Percentiles rank a stretch among this genome's conserved stretches.
Conservation (phyloP, 139 green algal species). For the Chloropicon primus region DNA sequence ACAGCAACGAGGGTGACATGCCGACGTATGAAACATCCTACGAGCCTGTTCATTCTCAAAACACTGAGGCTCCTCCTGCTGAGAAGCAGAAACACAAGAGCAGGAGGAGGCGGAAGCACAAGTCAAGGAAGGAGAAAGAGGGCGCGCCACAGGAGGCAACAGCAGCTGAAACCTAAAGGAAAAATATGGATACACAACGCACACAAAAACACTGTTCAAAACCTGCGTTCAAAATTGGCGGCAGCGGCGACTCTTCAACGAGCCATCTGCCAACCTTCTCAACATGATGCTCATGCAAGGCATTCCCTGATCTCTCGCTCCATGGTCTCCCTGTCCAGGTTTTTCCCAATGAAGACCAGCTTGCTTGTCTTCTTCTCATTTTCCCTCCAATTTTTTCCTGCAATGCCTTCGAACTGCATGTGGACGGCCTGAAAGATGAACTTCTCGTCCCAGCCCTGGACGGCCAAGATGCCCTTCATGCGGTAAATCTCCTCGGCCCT, state of each 20-base stretch:
- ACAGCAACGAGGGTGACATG: neutral
- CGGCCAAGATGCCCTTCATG: conserved; percentile 87
- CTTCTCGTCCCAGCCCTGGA: conserved; percentile 45
- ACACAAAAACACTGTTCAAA: no score
- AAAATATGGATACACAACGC: no score
- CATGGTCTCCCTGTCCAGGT: neutral
- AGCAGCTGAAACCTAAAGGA: no score
- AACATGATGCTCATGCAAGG: neutral
- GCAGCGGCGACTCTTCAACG: no score
- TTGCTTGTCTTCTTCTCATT: conserved; percentile 46
- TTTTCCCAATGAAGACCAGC: conserved; percentile 71
- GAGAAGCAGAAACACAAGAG: neutral
- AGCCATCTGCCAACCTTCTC: no score
- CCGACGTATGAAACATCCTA: neutral
- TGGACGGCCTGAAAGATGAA: conserved; percentile 95
- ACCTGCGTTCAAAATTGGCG: no score
- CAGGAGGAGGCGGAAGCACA: neutral
- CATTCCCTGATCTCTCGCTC: neutral
- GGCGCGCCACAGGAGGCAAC: neutral
- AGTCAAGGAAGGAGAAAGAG: neutral
- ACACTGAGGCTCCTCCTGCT: neutral
- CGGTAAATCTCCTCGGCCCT: conserved; percentile 81
- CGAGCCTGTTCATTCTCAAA: no score
- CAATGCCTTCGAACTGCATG: conserved; percentile 76
- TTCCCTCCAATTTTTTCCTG: conserved; percentile 58